These are phyloP conservation scores for Lentinula raphanica DNA, from an alignment of 768 basidiomycete genomes.

Conservation along the genomic window DNA sequence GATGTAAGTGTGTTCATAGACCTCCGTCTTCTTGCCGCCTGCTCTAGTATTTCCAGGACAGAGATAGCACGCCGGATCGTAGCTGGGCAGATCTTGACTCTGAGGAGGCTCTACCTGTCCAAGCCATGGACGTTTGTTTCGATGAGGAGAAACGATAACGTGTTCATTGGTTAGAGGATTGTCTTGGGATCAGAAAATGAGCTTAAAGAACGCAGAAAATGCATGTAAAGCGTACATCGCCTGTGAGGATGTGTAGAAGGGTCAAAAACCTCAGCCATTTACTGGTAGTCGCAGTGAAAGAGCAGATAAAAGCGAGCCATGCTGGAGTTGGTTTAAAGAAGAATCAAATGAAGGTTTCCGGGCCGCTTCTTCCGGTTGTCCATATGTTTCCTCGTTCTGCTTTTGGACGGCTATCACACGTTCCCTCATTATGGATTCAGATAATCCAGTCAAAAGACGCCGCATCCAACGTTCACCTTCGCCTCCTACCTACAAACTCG, in stretches of 20 bases:
- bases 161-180: slow-evolving; percentile 78
- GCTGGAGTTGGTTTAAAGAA: neutral
- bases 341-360: neutral
- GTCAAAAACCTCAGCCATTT: slow-evolving; percentile 43
- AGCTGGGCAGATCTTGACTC: slow-evolving; percentile 43
- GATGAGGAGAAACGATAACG: slow-evolving; percentile 84
- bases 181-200: slow-evolving; percentile 34
- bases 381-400: neutral
- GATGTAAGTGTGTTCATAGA: slow-evolving; percentile 60
- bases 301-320: neutral
- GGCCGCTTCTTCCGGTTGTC: neutral
- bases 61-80: slow-evolving; percentile 77
- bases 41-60: slow-evolving; percentile 82
- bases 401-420: too few species aligned
- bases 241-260: slow-evolving; percentile 64
- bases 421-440: slow-evolving; percentile 9
- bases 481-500: slow-evolving; percentile 51
- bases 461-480: slow-evolving; percentile 54
- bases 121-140: slow-evolving; percentile 86
- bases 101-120: slow-evolving; percentile 76
- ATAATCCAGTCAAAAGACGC: slow-evolving; percentile 43
- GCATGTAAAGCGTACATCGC: slow-evolving; percentile 43
- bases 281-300: neutral
- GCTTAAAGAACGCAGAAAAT: neutral
- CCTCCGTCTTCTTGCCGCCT: slow-evolving; percentile 63